These are phyloP conservation scores for Fomes fomentarius DNA, from an alignment of 1,284 basidiomycete species.

Conservation along the genomic window DNA sequence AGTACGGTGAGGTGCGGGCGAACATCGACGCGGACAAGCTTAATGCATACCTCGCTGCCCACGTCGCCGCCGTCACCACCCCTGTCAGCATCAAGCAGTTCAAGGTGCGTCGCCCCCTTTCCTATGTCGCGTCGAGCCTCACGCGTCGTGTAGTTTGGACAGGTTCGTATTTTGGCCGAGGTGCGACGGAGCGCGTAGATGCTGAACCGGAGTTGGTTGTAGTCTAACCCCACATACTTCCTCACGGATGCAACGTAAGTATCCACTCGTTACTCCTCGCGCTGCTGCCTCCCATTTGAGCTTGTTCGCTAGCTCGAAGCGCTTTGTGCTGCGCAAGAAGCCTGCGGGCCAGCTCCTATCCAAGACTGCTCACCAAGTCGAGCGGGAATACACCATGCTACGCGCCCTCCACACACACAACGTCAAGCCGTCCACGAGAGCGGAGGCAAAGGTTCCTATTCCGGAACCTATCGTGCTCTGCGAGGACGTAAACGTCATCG, in stretches of 20 bases:
- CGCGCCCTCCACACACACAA: slow-evolving; percentile 79
- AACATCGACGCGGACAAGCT: slow-evolving; percentile 68
- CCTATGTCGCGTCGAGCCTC: background rate
- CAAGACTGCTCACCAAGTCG: slow-evolving; percentile 91
- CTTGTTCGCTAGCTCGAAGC: slow-evolving; percentile 51
- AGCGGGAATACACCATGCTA: slow-evolving; percentile 88
- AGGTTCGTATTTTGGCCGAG: slow-evolving; percentile 47
- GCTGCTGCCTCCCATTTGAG: background rate
- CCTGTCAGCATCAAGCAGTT: slow-evolving; percentile 91
- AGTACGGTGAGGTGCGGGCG: slow-evolving; percentile 75
- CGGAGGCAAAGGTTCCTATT: slow-evolving; percentile 72
- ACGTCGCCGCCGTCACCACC: slow-evolving; percentile 59
- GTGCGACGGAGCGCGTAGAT: background rate
- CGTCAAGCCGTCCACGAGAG: slow-evolving; percentile 50
- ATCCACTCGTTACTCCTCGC: background rate
- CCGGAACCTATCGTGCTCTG: slow-evolving; percentile 87
- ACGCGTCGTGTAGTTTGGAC: slow-evolving; percentile 65
- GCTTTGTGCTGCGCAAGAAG: slow-evolving; percentile 92
- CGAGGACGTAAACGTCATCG: slow-evolving; percentile 77
- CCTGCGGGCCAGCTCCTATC: slow-evolving; percentile 88
- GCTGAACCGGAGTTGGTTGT: background rate
- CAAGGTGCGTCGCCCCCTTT: slow-evolving; percentile 59
- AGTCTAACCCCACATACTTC: slow-evolving; percentile 97
- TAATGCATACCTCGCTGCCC: slow-evolving; percentile 66
- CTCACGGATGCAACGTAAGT: slow-evolving; percentile 73